Base-by-base conservation (phyloP, 1,284 basidiomycete species). In the Rhodotorula mucilaginosa region DNA sequence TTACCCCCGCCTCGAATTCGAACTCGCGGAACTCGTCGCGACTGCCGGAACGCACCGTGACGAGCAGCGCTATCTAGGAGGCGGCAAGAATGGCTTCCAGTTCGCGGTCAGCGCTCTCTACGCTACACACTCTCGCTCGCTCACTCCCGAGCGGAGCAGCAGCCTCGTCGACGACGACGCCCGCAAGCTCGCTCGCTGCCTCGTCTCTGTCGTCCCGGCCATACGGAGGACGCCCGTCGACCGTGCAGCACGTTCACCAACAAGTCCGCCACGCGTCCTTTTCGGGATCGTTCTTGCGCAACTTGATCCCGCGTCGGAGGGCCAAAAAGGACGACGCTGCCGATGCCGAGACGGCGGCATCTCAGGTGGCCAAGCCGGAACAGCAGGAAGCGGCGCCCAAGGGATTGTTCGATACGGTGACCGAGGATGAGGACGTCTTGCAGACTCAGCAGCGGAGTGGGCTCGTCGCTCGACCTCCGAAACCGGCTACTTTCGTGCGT, bases 401-500 rank as follows among this genome's bases (percentile, higher is more conserved):
- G 49, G 70, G 65, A 6, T 39, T 73, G 47, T 75, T 74, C 58
- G 74, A 71, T 16, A 23, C 61, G 10, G 72, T 64, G 0, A 49
- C 54, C 5, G 68, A 72, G 52, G 69, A 69, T 2, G 66, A 68
- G 58, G 67, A 70, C 26, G 69, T 75, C 18, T 48, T 66, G 16
- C n/a, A 66, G 52, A 44, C 58, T 6, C 48, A 61, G 47, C 39
- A 69, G 34, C 21, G 29, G 56, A 18, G 34, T 21, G 60, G 68
- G 15, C 34, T 57, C 46, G 47, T 46, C 6, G 39, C 58, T 26
- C 57, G 39, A 12, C 26, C 26, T 31, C 47, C 26, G 31, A 74
- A 71, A 58, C 57, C n/a, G 29, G 52, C 67, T 13, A 73, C 69
- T 34, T 73, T 68, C 44, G 72, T 75, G 29, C 34, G 68, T 47